Base-by-base conservation (phyloP, 495 filamentous ascomycete species). In the Peziza echinospora region DNA sequence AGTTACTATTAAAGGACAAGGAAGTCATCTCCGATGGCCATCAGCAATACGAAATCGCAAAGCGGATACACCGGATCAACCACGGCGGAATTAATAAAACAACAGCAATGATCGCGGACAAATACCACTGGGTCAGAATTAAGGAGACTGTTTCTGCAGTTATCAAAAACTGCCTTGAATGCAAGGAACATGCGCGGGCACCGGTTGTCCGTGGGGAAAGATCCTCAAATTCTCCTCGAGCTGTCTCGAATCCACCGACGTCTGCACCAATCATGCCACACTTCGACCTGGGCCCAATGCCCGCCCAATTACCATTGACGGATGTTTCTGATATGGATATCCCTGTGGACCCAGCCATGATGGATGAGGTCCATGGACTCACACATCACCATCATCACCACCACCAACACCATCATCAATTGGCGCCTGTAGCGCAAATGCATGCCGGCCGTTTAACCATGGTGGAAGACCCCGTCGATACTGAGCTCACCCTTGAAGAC, bases 1-100 rank as follows among this genome's bases (percentile, higher is more conserved):
- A 78, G 52, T 64, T 97, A 48, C 89, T 96, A 82, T 71, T 96
- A 48, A 94, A 94, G 60, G 89, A 89, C 56, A 97, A 96, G 62
- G 87, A 97, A 61, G 89, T 97, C 24, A 80, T 97, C 30, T 78
- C 81, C 21, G 87, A 96, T 59, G 84, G 84, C 6, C 75, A 85
- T 60, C 73, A 76, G 52, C 89, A 97, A 64, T 92, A 91, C 63
- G 82, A 89, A 45, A 87, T 96, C 57, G 83, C 85, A 5, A 67
- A 76, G 26, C 64, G 67, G 26, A 69, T 84, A 10, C 89, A 97
- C 61, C 63, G 75, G 41, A 64, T 73, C 43, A 50, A 59, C 26
- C 89, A 97, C 60, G 84, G 78, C 5, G 89, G 89, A 45, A 96
- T 97, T 63, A 97, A 97, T 69, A 96, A 93, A 64, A 94, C 87